Evolutionary conservation across 176 grass and related monocot genomes (phyloP), one percentile per base, ranked within the genome.

Genomic region (Cenchrus americanus): DNA sequence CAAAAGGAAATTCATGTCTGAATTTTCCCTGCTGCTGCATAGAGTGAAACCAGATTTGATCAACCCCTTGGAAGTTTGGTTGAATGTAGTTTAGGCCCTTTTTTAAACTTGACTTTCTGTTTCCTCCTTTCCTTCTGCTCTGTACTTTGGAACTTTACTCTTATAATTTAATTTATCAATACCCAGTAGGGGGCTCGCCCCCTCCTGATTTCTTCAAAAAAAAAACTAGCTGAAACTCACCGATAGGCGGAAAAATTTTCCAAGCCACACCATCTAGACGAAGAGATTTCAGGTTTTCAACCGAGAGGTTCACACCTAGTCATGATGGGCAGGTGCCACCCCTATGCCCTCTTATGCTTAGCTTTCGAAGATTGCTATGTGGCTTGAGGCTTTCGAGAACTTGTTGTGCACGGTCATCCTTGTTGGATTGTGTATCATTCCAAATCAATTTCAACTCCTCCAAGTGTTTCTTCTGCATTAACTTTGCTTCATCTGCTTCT

Each of bases 341-440:
- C 17, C 19, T 7, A 55, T 18, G 66, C 6, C 78, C 78, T 11
- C 1, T 51, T 10, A 82, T 51, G 5, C 26, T 21, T 46, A 82
- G 44, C 4, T 15, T 11, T 13, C 0, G 14, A 61, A 9, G 18
- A 74, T 83, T 83, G 48, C 10, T 7, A 62, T 21, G 2, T 41
- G 81, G 81, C 3, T 62, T 34, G 13, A 83, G 50, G 3, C 68
- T 17, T 51, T 83, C 81, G 22, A 83, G 69, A 26, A 83, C 68
- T 18, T 64, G 0, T n/a, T 50, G 8, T n/a, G 75, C 81, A 10
- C 3, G 13, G 27, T 3, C 2, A 9, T 82, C 1, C 18, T 66
- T 19, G 17, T n/a, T 9, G 14, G 14, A 6, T 2, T 0, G 37
- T 8, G 3, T 0, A 32, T 0, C 6, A 54, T 14, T 14, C 62